phyloP scores from a whole-genome alignment of 1,139 yeast genomes.

The Blastobotrys aristatus region DNA sequence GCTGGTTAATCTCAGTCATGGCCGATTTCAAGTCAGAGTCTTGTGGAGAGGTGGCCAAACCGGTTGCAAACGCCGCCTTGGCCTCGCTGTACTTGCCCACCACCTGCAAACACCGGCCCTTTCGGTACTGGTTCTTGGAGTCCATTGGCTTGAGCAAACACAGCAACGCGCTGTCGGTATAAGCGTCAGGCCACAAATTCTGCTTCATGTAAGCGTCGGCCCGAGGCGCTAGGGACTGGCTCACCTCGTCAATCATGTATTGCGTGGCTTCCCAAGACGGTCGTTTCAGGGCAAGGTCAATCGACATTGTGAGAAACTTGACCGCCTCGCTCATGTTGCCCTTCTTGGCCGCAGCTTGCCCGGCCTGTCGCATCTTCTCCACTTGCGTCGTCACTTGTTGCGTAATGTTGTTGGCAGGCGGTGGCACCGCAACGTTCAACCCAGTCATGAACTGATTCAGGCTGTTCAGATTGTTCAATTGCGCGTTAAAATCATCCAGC shows the following conservation, averaged over 20 bases:
- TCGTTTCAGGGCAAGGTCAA: constrained; percentile 76
- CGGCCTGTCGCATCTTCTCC: constrained; percentile 69
- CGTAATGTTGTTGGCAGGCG: constrained; percentile 55
- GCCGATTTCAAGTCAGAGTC: constrained; percentile 43
- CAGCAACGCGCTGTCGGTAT: constrained; percentile 75
- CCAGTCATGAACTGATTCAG: constrained; percentile 56
- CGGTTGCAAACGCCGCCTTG: constrained; percentile 71
- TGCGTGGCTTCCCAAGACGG: constrained; percentile 84
- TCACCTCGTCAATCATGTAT: constrained; percentile 70
- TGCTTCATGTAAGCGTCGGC: constrained; percentile 75
- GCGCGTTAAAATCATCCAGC: constrained; percentile 40
- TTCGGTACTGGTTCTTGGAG: constrained; percentile 77
- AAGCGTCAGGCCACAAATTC: constrained; percentile 64
- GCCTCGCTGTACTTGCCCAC: constrained; percentile 71
- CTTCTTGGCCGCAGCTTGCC: constrained; percentile 56
- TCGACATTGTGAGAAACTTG: constrained; percentile 66
- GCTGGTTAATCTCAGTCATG: constrained; percentile 26
- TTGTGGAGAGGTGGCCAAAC: constrained; percentile 50
- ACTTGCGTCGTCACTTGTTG: constrained; percentile 50
- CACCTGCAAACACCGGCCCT: constrained; percentile 68
- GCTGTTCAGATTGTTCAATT: constrained; percentile 59
- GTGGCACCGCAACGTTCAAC: constrained; percentile 57
- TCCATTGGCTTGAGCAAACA: constrained; percentile 56
- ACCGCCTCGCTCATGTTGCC: constrained; percentile 66
- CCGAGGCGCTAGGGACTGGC: constrained; percentile 67